A percentile compares a stretch with the other conserved stretches of the same genome.
These are phyloP conservation scores for Trichosporon ovoides DNA, from an alignment of 1,284 basidiomycete species.

Conservation along the genomic window DNA sequence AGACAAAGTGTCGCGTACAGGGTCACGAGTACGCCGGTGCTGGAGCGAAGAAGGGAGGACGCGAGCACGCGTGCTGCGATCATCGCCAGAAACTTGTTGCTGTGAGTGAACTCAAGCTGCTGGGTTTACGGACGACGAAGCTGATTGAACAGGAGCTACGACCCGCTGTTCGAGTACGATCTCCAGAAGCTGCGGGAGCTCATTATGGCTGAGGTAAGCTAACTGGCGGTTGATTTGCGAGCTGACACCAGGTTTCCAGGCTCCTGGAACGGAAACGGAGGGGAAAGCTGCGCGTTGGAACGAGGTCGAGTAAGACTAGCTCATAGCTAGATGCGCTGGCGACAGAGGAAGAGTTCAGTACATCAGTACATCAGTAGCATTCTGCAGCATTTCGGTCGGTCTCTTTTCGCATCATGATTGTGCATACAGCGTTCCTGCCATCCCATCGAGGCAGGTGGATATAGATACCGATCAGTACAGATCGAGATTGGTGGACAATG, in stretches of 20 bases:
- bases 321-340: not conserved
- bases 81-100: conserved; percentile 78
- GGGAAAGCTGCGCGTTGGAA: not conserved
- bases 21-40: conserved; percentile 53
- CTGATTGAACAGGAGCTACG: conserved; percentile 20
- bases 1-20: not conserved
- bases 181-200: conserved; percentile 73
- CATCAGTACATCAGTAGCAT: not conserved
- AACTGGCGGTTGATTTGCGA: not conserved
- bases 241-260: not conserved
- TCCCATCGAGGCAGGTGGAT: conserved; percentile 4
- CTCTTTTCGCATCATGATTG: conserved; percentile 5
- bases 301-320: not conserved
- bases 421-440: conserved; percentile 8
- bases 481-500: conserved; percentile 8
- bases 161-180: conserved; percentile 50
- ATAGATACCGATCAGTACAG: conserved; percentile 5
- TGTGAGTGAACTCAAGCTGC: conserved; percentile 55
- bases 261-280: not conserved
- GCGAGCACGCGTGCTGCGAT: conserved; percentile 82
- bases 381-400: not conserved
- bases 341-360: not conserved
- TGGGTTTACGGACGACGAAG: not conserved
- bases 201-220: conserved; percentile 42
- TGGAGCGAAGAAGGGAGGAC: conserved; percentile 68